Evolutionary conservation across 768 basidiomycete genomes (phyloP), one percentile per base, ranked within the genome.

Genomic region (Ephemerocybe angulata): DNA sequence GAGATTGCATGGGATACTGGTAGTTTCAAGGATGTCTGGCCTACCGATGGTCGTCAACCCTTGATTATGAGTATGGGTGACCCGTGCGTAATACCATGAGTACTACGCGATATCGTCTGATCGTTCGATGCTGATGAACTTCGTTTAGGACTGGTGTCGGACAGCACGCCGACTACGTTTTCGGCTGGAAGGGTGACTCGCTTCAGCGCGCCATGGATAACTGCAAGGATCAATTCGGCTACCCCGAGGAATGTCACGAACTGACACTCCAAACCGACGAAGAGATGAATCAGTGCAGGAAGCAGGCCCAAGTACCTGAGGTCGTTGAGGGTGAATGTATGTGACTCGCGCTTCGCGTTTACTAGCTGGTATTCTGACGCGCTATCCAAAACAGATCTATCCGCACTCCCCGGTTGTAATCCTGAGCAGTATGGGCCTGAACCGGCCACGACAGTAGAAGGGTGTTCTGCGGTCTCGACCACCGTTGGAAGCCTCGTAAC

Each of bases 181-280:
- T 54, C 46, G 53, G 53, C 8, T 54, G 53, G 53, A 44, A 54
- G 29, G 53, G 37, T 24, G 53, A 41, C 28, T 22, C 53, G 1
- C 53, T 54, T 44, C 44, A 54, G 31, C 53, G 53, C 48, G 53
- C 53, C 17, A 54, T 54, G 53, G 53, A 47, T 33, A 54, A 54
- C 31, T 54, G 53, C 44, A 11, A 44, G 28, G 53, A 54, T 31
- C 29, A 19, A n/a, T 47, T 48, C 25, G 53, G 53, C 10, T 25
- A 15, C 8, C 44, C 53, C 8, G 43, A 53, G 29, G 25, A 43
- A 4, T 44, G 31, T 3, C 21, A 28, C 15, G 44, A 25, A 7
- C 44, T 54, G 12, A 54, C 53, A 13, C 27, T 54, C 6, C 53
- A 31, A n/a, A 54, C 53, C n/a, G 53, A 54, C 22, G 53, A 54